phyloP scores from a whole-genome alignment of 176 grass and related monocot genomes.

The Microstegium vimineum region DNA sequence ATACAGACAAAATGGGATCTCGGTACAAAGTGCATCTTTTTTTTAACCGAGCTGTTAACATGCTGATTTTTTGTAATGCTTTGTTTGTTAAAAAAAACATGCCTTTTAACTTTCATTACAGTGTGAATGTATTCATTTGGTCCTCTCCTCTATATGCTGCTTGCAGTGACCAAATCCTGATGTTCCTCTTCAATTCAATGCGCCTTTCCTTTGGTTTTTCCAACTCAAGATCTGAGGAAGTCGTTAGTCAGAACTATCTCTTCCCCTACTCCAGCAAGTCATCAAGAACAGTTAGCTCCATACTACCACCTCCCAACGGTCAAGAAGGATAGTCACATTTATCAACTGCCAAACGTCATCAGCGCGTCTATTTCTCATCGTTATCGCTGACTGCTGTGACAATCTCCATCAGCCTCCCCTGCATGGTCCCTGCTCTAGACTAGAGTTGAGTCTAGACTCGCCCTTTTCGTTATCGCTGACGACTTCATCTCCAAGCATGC shows the following conservation, averaged over 20 bases:
- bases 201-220: neutral
- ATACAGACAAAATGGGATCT: neutral
- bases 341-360: conserved; percentile 1
- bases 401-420: neutral
- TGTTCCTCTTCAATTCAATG: neutral
- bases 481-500: neutral
- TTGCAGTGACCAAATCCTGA: neutral
- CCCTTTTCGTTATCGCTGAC: neutral
- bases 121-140: neutral
- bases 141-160: neutral
- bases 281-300: conserved; percentile 22
- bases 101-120: neutral
- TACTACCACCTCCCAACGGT: neutral
- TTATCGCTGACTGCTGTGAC: neutral
- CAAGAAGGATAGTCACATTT: neutral
- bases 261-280: conserved; percentile 20
- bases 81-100: neutral
- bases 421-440: neutral
- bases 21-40: neutral
- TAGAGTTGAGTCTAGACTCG: neutral
- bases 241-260: neutral
- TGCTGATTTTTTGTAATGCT: neutral
- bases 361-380: neutral
- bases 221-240: conserved; percentile 23
- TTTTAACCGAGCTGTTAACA: neutral